These are phyloP conservation scores for Fusarium sp. DNA, from an alignment of 2,329 filamentous ascomycete genomes.

Conservation along the genomic window DNA sequence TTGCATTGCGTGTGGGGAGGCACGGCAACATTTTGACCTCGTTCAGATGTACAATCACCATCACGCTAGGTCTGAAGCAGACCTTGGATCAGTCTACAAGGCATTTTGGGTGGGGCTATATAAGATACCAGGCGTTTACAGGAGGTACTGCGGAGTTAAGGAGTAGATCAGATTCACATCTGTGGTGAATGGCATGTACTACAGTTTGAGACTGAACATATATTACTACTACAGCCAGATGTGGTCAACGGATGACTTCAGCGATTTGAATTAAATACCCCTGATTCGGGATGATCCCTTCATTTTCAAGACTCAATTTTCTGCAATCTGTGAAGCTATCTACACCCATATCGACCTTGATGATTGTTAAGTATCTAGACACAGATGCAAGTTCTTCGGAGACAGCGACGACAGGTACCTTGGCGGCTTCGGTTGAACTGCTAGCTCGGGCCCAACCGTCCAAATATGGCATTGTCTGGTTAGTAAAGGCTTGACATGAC, in stretches of 20 bases:
- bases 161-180: background rate
- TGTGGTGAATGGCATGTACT: background rate
- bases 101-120: constrained; percentile 13
- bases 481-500: constrained; percentile 1
- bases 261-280: constrained; percentile 15
- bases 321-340: background rate
- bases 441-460: background rate
- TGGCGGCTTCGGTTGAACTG: background rate
- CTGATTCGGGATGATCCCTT: background rate
- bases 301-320: background rate
- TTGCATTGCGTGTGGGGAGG: background rate
- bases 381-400: background rate
- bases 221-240: background rate
- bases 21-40: background rate
- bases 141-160: constrained; percentile 12
- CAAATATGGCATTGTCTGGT: background rate
- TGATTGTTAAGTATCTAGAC: background rate
- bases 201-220: background rate
- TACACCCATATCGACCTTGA: background rate
- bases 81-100: background rate
- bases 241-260: background rate
- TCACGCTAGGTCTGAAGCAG: background rate
- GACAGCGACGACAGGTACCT: background rate
- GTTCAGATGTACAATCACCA: background rate
- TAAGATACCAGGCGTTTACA: constrained; percentile 40